These are phyloP conservation scores for Mycena venus DNA, from an alignment of 768 basidiomycete species.

Conservation along the genomic window DNA sequence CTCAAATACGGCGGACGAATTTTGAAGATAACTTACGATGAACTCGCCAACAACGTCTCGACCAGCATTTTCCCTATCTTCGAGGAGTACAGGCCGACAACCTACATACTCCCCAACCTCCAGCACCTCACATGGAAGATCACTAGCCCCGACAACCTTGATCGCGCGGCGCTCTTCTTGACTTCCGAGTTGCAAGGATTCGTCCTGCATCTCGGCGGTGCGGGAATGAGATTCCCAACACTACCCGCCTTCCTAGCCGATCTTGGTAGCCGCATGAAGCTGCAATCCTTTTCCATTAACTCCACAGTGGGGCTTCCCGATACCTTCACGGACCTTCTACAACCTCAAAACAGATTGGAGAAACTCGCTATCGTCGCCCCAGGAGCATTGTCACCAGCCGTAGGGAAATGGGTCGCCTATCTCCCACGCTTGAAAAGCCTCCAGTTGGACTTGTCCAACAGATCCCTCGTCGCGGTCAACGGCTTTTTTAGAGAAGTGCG, in stretches of 20 bases:
- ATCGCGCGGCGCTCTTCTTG: slow-evolving; percentile 75
- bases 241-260: slow-evolving; percentile 74
- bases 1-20: slow-evolving; percentile 78
- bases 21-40: slow-evolving; percentile 77
- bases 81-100: slow-evolving; percentile 71
- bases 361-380: slow-evolving; percentile 78
- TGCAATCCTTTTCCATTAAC: slow-evolving; percentile 78
- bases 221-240: slow-evolving; percentile 70
- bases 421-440: slow-evolving; percentile 73
- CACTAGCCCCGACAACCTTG: slow-evolving; percentile 74
- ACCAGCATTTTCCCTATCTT: slow-evolving; percentile 77
- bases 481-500: slow-evolving; percentile 83
- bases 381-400: slow-evolving; percentile 75
- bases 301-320: slow-evolving; percentile 80
- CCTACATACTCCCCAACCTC: slow-evolving; percentile 78
- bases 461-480: slow-evolving; percentile 78
- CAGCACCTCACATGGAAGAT: slow-evolving; percentile 80
- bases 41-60: slow-evolving; percentile 72
- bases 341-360: slow-evolving; percentile 70
- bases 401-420: slow-evolving; percentile 82
- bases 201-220: slow-evolving; percentile 62
- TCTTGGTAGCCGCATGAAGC: slow-evolving; percentile 71
- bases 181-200: slow-evolving; percentile 72
- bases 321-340: slow-evolving; percentile 75
- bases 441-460: slow-evolving; percentile 79